Evolutionary conservation across 2,329 filamentous ascomycete genomes (phyloP).

Genomic region (Basipetospora chlamydospora): DNA sequence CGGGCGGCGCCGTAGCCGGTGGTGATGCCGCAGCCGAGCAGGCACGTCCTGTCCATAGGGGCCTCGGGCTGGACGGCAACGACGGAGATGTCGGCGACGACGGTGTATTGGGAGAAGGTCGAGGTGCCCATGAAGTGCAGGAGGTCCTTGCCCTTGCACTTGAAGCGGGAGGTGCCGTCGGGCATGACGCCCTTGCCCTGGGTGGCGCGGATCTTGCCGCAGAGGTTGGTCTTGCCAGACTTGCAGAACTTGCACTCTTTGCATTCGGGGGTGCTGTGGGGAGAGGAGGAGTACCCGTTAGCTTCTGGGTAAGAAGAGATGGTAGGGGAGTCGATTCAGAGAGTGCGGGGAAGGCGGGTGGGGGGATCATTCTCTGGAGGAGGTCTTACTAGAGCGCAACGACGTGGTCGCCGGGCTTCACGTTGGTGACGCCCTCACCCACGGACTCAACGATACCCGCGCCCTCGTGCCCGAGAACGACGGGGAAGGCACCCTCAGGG

Average conservation of each 20-base stretch:
- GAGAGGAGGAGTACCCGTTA: background rate
- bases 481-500: conserved; percentile 85
- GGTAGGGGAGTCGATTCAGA: too few relatives aligned
- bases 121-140: conserved; percentile 99
- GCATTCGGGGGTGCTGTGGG: conserved; percentile 82
- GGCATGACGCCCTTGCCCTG: conserved; percentile 96
- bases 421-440: conserved; percentile 85
- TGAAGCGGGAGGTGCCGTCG: conserved; percentile 89
- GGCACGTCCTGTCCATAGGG: conserved; percentile 87
- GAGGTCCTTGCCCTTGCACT: conserved; percentile 84
- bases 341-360: too few relatives aligned
- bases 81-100: conserved; percentile 95
- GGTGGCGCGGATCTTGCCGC: conserved; percentile 94
- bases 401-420: conserved; percentile 87
- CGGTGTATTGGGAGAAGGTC: conserved; percentile 97
- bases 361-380: too few relatives aligned
- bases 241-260: conserved; percentile 99
- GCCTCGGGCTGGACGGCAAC: conserved; percentile 84
- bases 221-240: conserved; percentile 97
- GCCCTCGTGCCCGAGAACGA: conserved; percentile 80
- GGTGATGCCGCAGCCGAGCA: conserved; percentile 96
- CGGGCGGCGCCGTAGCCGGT: conserved; percentile 93
- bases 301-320: background rate
- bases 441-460: conserved; percentile 87
- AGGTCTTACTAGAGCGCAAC: conserved; percentile 76